phyloP scores from a whole-genome alignment of 345 rosid genomes.

The Trapa bicornis region DNA sequence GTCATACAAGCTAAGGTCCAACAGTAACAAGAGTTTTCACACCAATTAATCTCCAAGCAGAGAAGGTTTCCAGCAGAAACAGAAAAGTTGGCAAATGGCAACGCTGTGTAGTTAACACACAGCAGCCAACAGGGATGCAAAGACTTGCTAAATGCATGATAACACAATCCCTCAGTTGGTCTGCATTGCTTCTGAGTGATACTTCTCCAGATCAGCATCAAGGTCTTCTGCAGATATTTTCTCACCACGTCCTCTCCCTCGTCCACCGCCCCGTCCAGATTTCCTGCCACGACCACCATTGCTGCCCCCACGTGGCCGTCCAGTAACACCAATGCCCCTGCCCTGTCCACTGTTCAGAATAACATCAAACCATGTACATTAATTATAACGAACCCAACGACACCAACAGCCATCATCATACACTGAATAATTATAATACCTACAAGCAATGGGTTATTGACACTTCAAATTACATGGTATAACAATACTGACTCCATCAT shows the following conservation, averaged over 20 bases:
- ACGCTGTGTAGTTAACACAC: conserved; percentile 19
- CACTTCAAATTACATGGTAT: background rate
- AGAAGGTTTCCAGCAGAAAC: conserved; percentile 18
- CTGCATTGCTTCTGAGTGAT: conserved; percentile 75
- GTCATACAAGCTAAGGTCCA: conserved; percentile 21
- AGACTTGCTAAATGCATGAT: conserved; percentile 6
- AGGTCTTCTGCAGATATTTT: conserved; percentile 89
- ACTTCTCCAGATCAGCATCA: conserved; percentile 90
- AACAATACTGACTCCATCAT: background rate
- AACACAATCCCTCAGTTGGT: conserved; percentile 26
- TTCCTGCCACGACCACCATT: conserved; percentile 38
- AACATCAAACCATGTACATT: background rate
- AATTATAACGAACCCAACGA: background rate
- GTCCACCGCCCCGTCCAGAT: conserved; percentile 45
- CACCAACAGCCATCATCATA: background rate
- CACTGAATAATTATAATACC: background rate
- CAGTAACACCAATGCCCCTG: conserved; percentile 47
- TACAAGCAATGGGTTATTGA: no score
- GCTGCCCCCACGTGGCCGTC: conserved; percentile 42
- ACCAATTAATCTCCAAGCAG: conserved; percentile 17
- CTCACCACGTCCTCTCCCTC: conserved; percentile 44
- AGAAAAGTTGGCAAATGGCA: conserved; percentile 8
- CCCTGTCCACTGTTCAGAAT: conserved; percentile 33
- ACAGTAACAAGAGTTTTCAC: conserved; percentile 18
- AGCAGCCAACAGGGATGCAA: conserved; percentile 12